Percentiles rank a stretch among this genome's conserved stretches.
Evolutionary conservation across 305 asterid genomes (phyloP).

Genomic region (Euphrasia arctica): DNA sequence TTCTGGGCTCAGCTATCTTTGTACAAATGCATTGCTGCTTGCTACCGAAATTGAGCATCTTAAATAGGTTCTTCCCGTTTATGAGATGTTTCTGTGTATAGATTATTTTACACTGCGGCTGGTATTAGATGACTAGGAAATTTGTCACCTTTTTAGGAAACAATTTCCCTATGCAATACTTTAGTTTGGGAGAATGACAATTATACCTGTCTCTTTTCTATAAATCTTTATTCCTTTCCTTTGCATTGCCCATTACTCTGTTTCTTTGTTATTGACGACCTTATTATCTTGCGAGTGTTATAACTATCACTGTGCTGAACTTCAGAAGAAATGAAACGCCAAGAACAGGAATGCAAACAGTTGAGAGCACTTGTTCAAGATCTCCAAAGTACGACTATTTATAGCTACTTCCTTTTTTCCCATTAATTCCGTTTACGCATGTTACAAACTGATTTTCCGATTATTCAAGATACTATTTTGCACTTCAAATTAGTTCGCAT

Average conservation of each 20-base stretch:
- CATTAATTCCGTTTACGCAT: conserved; percentile 16
- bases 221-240: neutral
- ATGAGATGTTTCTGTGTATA: conserved; percentile 8
- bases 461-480: neutral
- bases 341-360: conserved; percentile 72
- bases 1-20: conserved; percentile 7
- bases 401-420: conserved; percentile 17
- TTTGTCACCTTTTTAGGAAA: conserved; percentile 8
- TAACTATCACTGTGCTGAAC: conserved; percentile 31
- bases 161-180: conserved; percentile 14
- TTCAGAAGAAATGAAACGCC: conserved; percentile 76
- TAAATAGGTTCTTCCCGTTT: conserved; percentile 9
- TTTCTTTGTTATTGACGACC: conserved; percentile 8
- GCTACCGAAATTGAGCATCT: conserved; percentile 15
- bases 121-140: neutral
- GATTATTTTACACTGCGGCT: neutral
- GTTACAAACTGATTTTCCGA: conserved; percentile 16
- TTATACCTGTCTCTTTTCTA: conserved; percentile 3
- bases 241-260: conserved; percentile 8
- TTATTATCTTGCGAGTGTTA: conserved; percentile 22
- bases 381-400: conserved; percentile 64
- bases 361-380: conserved; percentile 86
- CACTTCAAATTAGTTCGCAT: neutral
- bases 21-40: conserved; percentile 17
- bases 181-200: conserved; percentile 8